Conservation (phyloP, 2,329 filamentous ascomycete genomes). For the Ceratocystis smalleyi region DNA sequence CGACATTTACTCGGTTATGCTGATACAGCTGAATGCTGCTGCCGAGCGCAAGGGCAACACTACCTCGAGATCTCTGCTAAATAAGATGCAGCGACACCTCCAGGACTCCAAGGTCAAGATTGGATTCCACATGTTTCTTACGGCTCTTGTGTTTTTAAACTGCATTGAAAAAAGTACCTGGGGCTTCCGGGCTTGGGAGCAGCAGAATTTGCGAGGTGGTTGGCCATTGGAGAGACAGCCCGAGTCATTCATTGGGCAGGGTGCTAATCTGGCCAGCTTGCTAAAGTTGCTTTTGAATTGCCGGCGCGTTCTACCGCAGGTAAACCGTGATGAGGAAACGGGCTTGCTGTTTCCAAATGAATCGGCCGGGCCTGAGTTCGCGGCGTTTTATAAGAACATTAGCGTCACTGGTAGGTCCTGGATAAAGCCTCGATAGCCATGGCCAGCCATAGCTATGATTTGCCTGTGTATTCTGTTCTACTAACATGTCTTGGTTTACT, state of each 20-base stretch:
- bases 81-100: slow-evolving; percentile 44
- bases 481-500: not conserved
- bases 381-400: slow-evolving; percentile 39
- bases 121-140: slow-evolving; percentile 46
- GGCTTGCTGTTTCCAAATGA: slow-evolving; percentile 31
- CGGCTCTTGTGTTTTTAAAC: slow-evolving; percentile 46
- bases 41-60: slow-evolving; percentile 47
- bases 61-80: slow-evolving; percentile 42
- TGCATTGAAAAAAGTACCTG: slow-evolving; percentile 53
- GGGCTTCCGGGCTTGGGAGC: slow-evolving; percentile 54
- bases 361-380: slow-evolving; percentile 32
- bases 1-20: slow-evolving; percentile 45
- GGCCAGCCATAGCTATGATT: not conserved
- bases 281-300: slow-evolving; percentile 48
- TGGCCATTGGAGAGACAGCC: slow-evolving; percentile 48
- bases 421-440: too few relatives aligned
- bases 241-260: slow-evolving; percentile 41
- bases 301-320: slow-evolving; percentile 42
- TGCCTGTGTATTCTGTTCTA: not conserved
- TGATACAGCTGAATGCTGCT: slow-evolving; percentile 48
- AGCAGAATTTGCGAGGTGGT: slow-evolving; percentile 40
- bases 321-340: slow-evolving; percentile 31
- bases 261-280: slow-evolving; percentile 41
- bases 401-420: slow-evolving; percentile 40
- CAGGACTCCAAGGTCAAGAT: slow-evolving; percentile 46